Evolutionary conservation across 805 yeast genomes (phyloP).

Genomic region (Candida sithepensis): DNA sequence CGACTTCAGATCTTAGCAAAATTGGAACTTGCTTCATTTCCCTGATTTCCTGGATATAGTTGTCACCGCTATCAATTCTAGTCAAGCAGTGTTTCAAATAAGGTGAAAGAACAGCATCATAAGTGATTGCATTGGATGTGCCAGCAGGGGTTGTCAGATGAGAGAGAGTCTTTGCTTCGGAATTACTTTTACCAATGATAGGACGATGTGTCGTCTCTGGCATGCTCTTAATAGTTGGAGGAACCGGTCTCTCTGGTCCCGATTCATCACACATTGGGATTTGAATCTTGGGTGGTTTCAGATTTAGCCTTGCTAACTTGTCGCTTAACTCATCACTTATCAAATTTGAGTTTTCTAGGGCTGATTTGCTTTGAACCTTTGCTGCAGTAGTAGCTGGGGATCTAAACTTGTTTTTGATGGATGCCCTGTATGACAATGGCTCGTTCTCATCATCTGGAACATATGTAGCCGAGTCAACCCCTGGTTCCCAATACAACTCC

Average conservation of each 20-base stretch:
- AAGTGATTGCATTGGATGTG: constrained; percentile 7
- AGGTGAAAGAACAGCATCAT: constrained; percentile 44
- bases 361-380: constrained; percentile 41
- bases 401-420: constrained; percentile 74
- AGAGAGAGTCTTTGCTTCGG: constrained; percentile 6
- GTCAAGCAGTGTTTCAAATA: constrained; percentile 56
- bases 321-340: constrained; percentile 41
- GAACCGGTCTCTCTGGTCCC: constrained; percentile 7
- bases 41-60: constrained; percentile 73
- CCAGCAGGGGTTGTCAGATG: constrained; percentile 7
- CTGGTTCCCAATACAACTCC: constrained; percentile 89
- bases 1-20: constrained; percentile 83
- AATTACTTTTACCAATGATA: constrained; percentile 4
- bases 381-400: constrained; percentile 74
- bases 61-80: constrained; percentile 52
- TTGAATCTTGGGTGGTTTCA: constrained; percentile 44
- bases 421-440: constrained; percentile 69
- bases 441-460: constrained; percentile 88
- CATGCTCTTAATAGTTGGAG: constrained; percentile 23
- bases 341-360: constrained; percentile 29
- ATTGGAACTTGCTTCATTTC: constrained; percentile 81
- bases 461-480: constrained; percentile 87
- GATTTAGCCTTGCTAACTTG: constrained; percentile 47
- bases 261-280: constrained; percentile 20
- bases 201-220: constrained; percentile 27